These are phyloP conservation scores for Ceratorhiza oryzae-sativae DNA, from an alignment of 1,284 basidiomycete genomes.

Conservation along the genomic window DNA sequence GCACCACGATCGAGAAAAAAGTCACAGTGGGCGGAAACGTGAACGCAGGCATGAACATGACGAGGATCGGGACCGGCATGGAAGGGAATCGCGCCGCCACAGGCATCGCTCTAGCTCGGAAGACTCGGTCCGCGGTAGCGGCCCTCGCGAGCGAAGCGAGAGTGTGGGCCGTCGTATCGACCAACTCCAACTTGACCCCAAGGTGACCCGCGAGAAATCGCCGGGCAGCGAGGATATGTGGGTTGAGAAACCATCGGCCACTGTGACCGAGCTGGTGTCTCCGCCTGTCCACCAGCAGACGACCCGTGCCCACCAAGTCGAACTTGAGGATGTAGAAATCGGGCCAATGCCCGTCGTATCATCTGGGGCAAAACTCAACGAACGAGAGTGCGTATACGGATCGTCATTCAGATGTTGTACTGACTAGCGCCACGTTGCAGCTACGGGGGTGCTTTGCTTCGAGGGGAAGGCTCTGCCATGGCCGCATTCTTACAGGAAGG, in stretches of 20 bases:
- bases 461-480: constrained; percentile 97
- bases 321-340: constrained; percentile 59
- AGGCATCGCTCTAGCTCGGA: constrained; percentile 40
- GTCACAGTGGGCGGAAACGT: constrained; percentile 51
- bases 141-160: constrained; percentile 43
- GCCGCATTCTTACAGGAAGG: constrained; percentile 92
- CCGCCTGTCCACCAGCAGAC: constrained; percentile 16
- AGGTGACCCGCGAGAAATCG: constrained; percentile 45
- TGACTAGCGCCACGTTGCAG: constrained; percentile 43
- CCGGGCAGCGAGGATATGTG: constrained; percentile 65
- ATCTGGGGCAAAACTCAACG: constrained; percentile 64
- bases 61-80: constrained; percentile 8
- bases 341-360: constrained; percentile 66
- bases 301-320: constrained; percentile 37
- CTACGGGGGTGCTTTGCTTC: constrained; percentile 83
- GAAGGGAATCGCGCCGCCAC: constrained; percentile 25
- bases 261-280: constrained; percentile 50
- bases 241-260: constrained; percentile 67
- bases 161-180: constrained; percentile 46
- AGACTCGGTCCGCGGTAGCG: constrained; percentile 47
- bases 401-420: neutral
- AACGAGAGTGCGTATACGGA: constrained; percentile 61
- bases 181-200: constrained; percentile 54
- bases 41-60: too few species aligned
- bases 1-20: constrained; percentile 58